phyloP scores from a whole-genome alignment of 176 grass and related monocot species.

The Zoysia pacifica region DNA sequence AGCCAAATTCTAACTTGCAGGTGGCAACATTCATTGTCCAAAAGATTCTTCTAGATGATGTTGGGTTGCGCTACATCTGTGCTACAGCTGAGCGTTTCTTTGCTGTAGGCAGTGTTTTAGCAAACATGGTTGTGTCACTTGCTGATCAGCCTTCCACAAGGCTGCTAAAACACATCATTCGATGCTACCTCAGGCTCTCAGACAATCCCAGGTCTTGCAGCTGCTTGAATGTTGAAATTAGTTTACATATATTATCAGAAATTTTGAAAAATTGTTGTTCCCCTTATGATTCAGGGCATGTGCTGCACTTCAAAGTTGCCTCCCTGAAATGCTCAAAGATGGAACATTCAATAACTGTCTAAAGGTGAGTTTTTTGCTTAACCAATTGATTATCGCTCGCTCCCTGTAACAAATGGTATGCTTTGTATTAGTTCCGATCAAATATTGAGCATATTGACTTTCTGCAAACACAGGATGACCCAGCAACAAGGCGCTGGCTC shows the following conservation, averaged over 20 bases:
- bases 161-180: conserved; percentile 93
- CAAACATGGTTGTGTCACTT: conserved; percentile 93
- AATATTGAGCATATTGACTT: conserved; percentile 16
- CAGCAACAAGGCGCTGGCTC: conserved; percentile 84
- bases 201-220: conserved; percentile 78
- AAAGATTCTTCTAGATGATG: conserved; percentile 95
- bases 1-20: conserved; percentile 39
- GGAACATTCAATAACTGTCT: conserved; percentile 86
- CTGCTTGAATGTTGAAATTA: conserved; percentile 24
- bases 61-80: conserved; percentile 91
- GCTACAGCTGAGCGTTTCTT: conserved; percentile 93
- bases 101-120: conserved; percentile 92
- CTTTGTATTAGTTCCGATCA: not conserved
- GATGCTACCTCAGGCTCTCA: conserved; percentile 97
- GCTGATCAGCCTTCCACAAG: conserved; percentile 95
- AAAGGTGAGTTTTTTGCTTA: conserved; percentile 49
- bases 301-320: conserved; percentile 80
- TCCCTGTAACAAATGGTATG: not conserved
- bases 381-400: not conserved
- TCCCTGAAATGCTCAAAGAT: conserved; percentile 92
- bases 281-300: conserved; percentile 58
- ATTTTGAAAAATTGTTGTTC: not conserved
- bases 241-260: not conserved
- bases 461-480: conserved; percentile 69
- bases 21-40: conserved; percentile 99